phyloP scores from a whole-genome alignment of 2,329 filamentous ascomycete genomes.

The Ophioceras dolichostomum region DNA sequence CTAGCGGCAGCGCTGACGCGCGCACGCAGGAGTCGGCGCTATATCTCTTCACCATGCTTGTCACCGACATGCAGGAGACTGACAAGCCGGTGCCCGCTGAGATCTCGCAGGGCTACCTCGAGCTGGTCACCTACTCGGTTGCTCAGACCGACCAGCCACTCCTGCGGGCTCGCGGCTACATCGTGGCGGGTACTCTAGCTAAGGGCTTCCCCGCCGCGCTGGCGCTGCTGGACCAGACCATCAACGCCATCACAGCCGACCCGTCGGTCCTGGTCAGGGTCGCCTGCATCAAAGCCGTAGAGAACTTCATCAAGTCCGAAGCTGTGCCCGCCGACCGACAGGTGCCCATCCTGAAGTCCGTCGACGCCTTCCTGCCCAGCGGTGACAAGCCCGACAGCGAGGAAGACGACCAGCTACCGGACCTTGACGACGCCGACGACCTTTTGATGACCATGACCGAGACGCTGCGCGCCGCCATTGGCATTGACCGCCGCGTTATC shows the following conservation, averaged over 20 bases:
- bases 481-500: slow-evolving; percentile 63
- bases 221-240: slow-evolving; percentile 56
- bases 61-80: slow-evolving; percentile 73
- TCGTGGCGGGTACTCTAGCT: slow-evolving; percentile 71
- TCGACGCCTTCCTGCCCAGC: slow-evolving; percentile 61
- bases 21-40: slow-evolving; percentile 66
- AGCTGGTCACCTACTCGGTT: slow-evolving; percentile 69
- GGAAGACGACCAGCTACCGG: too few species aligned
- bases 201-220: slow-evolving; percentile 53
- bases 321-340: slow-evolving; percentile 45
- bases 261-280: slow-evolving; percentile 83
- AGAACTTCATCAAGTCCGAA: slow-evolving; percentile 48
- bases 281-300: slow-evolving; percentile 76
- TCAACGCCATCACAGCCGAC: slow-evolving; percentile 65
- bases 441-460: slow-evolving; percentile 83
- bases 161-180: slow-evolving; percentile 73
- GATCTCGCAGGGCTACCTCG: slow-evolving; percentile 61
- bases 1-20: slow-evolving; percentile 26
- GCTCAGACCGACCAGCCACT: slow-evolving; percentile 58
- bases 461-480: slow-evolving; percentile 70
- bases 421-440: slow-evolving; percentile 91
- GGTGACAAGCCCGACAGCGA: slow-evolving; percentile 76
- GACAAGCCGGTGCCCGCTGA: slow-evolving; percentile 57
- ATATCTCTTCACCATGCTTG: slow-evolving; percentile 73
- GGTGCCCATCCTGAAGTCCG: slow-evolving; percentile 43